Conservation (phyloP, 1,284 basidiomycete genomes). For the Meira miltonrushii region DNA sequence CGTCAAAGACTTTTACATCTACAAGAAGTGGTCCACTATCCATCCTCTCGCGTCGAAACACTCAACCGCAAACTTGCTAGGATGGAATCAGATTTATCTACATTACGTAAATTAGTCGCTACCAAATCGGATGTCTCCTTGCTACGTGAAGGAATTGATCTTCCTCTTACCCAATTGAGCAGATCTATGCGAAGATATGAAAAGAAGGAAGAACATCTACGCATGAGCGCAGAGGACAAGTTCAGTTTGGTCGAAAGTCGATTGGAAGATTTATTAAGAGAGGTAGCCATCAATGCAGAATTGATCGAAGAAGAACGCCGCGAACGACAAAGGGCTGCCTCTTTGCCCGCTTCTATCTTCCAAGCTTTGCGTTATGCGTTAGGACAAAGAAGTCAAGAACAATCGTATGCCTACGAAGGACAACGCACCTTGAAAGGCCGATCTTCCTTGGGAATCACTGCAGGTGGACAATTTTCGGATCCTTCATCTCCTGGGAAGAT, state of each 20-base stretch:
- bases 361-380: constrained; percentile 41
- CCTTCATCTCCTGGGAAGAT: not conserved
- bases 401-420: constrained; percentile 25
- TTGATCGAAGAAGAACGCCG: constrained; percentile 43
- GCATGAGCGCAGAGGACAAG: constrained; percentile 40
- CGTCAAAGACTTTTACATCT: constrained; percentile 40
- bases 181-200: constrained; percentile 48
- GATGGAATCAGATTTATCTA: constrained; percentile 47
- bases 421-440: constrained; percentile 22
- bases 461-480: not conserved
- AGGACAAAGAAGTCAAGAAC: constrained; percentile 22
- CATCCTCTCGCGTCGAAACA: constrained; percentile 44
- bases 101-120: constrained; percentile 35
- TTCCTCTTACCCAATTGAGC: constrained; percentile 44
- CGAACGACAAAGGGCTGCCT: constrained; percentile 33
- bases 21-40: constrained; percentile 48
- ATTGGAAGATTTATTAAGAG: constrained; percentile 42
- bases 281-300: constrained; percentile 49
- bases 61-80: constrained; percentile 42
- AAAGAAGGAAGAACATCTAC: constrained; percentile 42
- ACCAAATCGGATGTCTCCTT: constrained; percentile 48
- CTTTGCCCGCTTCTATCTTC: constrained; percentile 28
- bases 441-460: constrained; percentile 24
- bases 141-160: constrained; percentile 49
- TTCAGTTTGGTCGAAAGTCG: constrained; percentile 40